Evolutionary conservation across 225 moss, liverwort and hornwort species (phyloP), one percentile per base, ranked within the genome.

Genomic region (Antitrichia curtipendula): DNA sequence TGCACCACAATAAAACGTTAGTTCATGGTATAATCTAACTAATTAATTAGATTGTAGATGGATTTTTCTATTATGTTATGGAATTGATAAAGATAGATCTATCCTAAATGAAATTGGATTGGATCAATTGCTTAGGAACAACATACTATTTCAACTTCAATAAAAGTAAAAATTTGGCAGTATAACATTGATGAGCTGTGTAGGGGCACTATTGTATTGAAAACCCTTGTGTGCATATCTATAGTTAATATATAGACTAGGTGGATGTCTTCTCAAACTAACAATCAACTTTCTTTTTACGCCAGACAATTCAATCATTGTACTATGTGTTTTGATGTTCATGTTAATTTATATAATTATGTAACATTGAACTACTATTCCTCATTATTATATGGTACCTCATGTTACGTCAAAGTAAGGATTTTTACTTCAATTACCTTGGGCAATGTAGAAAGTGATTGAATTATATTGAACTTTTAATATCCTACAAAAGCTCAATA

Each of bases 141-240:
- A 66, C 2, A n/a, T 36, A 36, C 3, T 2, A 4, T 21, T 60
- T 60, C 9, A 60, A 6, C 36, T 11, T 36, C 10, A 20, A n/a
- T 3, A 4, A 62, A 31, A 62, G 4, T 16, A 21, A n/a, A n/a
- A 36, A 66, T n/a, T 9, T 21, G 2, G 6, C 0, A 66, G 0
- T 21, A 6, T 20, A 0, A 36, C 65, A 66, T 6, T 3, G n/a
- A 6, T 66, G 6, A 65, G 19, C 4, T 20, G 20, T 66, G 4
- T n/a, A 20, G 11, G 12, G 6, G 19, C 3, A 66, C 21, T n/a
- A 19, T 66, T 6, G 10, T 57, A 22, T 58, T 10, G 7, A 11
- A 58, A 21, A 20, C 8, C 8, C 56, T 56, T 58, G 10, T 58
- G 5, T n/a, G n/a, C 59, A 60, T 6, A 60, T 28, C 12, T 12